Evolutionary conservation across 768 basidiomycete genomes (phyloP), one percentile per base, ranked within the genome.

Genomic region (Serendipita sp.): DNA sequence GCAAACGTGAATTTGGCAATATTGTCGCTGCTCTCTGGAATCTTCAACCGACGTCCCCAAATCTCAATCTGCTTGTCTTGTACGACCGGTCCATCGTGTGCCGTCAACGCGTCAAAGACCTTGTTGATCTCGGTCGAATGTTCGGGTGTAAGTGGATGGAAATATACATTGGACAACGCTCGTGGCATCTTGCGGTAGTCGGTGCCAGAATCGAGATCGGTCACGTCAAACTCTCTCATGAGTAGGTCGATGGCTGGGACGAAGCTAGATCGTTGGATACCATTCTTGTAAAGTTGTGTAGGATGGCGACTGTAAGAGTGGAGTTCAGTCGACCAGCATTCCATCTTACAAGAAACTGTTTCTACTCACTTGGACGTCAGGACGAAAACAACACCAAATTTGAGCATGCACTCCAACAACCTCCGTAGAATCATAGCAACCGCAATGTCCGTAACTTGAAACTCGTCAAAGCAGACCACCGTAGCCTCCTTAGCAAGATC

Each of bases 391-490:
- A 97, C 92, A 5, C 95, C 96, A 69, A 86, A 86, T 62, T 85
- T 85, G 62, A 93, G 78, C 69, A 99, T 75, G n/a, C 80, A 79
- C 73, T 97, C 94, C 54, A 99, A 76, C 18, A 99, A 78, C 58
- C 93, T 83, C 45, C 94, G 80, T 32, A 99, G 81, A 67, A 99
- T 94, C 96, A 99, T 98, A 15, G 96, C 95, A 69, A 96, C 93
- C 24, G 89, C 93, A 66, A 98, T 97, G 75, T 97, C 95, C 15
- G 95, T 97, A 4, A 96, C 89, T 81, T 98, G 95, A 71, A 98
- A 98, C 77, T 99, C 95, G 71, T 99, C 95, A 71, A 99, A 96
- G 72, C 95, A 97, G 47, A 99, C 76, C 0, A 99, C 82, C 66
- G 79, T 82, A 5, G 91, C 88, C 66, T 96, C 86, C 54, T 80